Base-by-base conservation (phyloP, 148 eudicot species). In the Diospyros lotus region DNA sequence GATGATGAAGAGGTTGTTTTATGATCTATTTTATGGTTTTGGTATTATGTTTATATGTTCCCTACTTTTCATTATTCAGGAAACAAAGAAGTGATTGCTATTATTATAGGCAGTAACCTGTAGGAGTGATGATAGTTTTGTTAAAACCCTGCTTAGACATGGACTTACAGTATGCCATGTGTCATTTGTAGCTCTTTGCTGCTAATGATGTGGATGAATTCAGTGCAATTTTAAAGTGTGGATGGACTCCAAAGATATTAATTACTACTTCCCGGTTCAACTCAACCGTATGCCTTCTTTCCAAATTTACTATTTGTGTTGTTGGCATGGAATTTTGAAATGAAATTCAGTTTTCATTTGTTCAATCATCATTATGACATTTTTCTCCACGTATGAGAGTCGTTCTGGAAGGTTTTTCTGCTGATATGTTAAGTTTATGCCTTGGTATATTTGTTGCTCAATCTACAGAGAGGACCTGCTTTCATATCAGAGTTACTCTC, bases 121-220 rank as follows among this genome's bases (percentile, higher is more conserved):
- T 28, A 28, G 28, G 28, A 28, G 40, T 1, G 6, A 45, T 44
- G 15, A 39, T 7, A 10, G 13, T 40, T 2, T 4, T 64, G 18
- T 40, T 5, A 6, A 53, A 39, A 5, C 42, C 39, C 1, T 11
- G 11, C 44, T 40, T 13, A 46, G 63, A 68, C 18, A 43, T 63
- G 3, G 52, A 40, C 12, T n/a, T 69, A 51, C 2, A 54, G 5
- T 41, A 58, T 53, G 40, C 51, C 15, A 18, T 54, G 69, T 71
- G 59, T 58, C 13, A 4, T 80, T 74, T 87, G 80, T 85, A 92
- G 98, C 84, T 92, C 70, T 92, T 89, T 87, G 98, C 93, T 46
- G 93, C 87, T 39, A 82, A 92, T 84, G 96, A 89, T 64, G 90
- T 81, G 6, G 98, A 94, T 82, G 98, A 94, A 60, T 94, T 94